Evolutionary conservation across 1,284 basidiomycete genomes (phyloP), one percentile per base, ranked within the genome.

Genomic region (Vanrija humicola): DNA sequence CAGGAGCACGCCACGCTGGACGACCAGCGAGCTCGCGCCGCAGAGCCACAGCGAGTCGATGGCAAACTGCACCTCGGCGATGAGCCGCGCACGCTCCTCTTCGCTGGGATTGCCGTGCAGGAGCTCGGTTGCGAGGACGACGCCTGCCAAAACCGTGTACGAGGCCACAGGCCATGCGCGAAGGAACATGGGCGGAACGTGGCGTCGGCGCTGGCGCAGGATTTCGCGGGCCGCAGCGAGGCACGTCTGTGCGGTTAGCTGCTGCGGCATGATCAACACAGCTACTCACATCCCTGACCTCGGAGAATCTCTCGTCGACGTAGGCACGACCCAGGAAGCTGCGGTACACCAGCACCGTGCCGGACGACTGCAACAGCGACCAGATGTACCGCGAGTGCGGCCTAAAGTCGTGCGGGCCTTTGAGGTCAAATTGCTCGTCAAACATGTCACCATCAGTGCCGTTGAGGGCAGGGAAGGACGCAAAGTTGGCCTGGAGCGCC

Each of bases 141-240:
- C 63, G 12, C 63, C 67, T 3, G 61, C 59, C 9, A 69, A 58
- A 6, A 69, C 61, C 0, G 65, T 64, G 53, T 65, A 61, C 9
- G 63, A 64, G 3, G 64, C 61, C 12, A 69, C 38, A 52, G 64
- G 63, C 66, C 67, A 69, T 26, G 64, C 60, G 29, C 64, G 64
- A 46, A 61, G 64, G 57, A 64, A 69, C 58, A 69, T 58, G n/a
- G 54, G 45, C 18, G 67, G 67, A 3, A 67, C 64, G 26, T 61
- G 61, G 29, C 59, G 62, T 43, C 50, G 45, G 45, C 65, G 56
- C 18, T 56, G 55, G 12, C 55, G 54, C 5, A 67, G 42, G n/a
- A 63, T 63, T 48, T 57, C 64, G 28, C 67, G 48, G 3, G 67
- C 64, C 0, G 65, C 64, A n/a, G 51, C 55, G 5, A 69, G 50